These are phyloP conservation scores for Skeletonema tropicum DNA, from an alignment of 108 stramenopile genomes.

Conservation along the genomic window DNA sequence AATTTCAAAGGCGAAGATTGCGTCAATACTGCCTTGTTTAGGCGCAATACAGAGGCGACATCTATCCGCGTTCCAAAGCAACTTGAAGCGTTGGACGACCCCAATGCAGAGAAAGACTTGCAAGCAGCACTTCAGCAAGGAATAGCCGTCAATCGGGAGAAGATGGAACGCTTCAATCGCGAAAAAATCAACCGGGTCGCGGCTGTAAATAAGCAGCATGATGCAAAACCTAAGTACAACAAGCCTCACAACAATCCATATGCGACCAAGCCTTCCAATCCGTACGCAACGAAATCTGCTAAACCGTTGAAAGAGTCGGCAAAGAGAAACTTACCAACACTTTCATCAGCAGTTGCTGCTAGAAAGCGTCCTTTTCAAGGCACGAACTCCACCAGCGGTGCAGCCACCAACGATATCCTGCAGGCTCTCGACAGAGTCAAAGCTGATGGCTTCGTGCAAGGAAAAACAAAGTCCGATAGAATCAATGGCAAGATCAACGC, in stretches of 20 bases:
- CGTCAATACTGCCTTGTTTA: conserved; percentile 20
- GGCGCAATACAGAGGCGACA: conserved; percentile 1
- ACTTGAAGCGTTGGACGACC: conserved; percentile 16
- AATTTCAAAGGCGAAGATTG: conserved; percentile 24
- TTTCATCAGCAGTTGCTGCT: conserved; percentile 5
- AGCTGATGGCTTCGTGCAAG: conserved; percentile 22
- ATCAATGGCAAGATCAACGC: conserved; percentile 40
- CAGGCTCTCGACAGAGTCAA: conserved; percentile 20
- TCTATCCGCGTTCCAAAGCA: not conserved
- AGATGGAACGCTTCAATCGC: conserved; percentile 20
- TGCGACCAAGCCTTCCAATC: not conserved
- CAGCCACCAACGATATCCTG: conserved; percentile 1
- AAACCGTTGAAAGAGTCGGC: conserved; percentile 22
- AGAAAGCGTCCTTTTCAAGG: conserved; percentile 3
- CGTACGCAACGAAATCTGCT: conserved; percentile 4
- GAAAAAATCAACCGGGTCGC: not conserved
- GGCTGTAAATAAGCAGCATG: not conserved
- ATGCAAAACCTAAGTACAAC: conserved; percentile 1
- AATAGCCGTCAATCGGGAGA: conserved; percentile 15
- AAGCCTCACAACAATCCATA: not conserved
- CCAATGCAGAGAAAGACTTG: conserved; percentile 26
- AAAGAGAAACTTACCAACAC: conserved; percentile 17
- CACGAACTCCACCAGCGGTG: not conserved
- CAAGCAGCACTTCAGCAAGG: conserved; percentile 23
- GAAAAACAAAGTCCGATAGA: conserved; percentile 4